Evolutionary conservation across 2,329 filamentous ascomycete genomes (phyloP).

Genomic region (Aspergillus clavatus): DNA sequence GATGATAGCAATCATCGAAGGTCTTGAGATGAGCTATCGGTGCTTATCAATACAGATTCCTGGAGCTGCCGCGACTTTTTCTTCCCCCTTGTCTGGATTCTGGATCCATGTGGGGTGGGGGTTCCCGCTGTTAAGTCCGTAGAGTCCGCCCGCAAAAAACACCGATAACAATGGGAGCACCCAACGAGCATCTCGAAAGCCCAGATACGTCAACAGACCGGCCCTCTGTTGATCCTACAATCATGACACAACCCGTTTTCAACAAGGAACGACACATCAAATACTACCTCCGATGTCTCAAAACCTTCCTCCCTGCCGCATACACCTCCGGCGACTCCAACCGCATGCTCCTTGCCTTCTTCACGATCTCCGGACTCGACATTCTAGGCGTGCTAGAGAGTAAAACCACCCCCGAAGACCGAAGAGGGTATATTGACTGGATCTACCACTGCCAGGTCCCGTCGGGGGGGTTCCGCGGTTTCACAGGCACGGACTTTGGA

Average conservation of each 20-base stretch:
- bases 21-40: slow-evolving; percentile 5
- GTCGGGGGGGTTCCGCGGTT: slow-evolving; percentile 81
- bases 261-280: slow-evolving; percentile 66
- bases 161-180: background rate
- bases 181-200: no score
- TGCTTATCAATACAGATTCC: slow-evolving; percentile 6
- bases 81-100: background rate
- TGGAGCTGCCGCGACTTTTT: background rate
- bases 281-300: slow-evolving; percentile 89
- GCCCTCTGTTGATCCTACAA: no score
- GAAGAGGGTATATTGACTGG: slow-evolving; percentile 62
- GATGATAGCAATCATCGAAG: no score
- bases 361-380: slow-evolving; percentile 81
- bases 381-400: slow-evolving; percentile 63
- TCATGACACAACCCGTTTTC: slow-evolving; percentile 28
- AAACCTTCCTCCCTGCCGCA: slow-evolving; percentile 69
- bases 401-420: slow-evolving; percentile 51
- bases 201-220: no score
- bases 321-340: slow-evolving; percentile 89
- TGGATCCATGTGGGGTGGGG: slow-evolving; percentile 22
- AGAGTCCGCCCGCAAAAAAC: slow-evolving; percentile 14
- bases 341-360: slow-evolving; percentile 83
- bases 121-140: slow-evolving; percentile 16
- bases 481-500: slow-evolving; percentile 62
- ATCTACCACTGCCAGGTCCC: slow-evolving; percentile 82